Evolutionary conservation across 1,139 yeast species (phyloP).

Genomic region (Arxiozyma bovina): DNA sequence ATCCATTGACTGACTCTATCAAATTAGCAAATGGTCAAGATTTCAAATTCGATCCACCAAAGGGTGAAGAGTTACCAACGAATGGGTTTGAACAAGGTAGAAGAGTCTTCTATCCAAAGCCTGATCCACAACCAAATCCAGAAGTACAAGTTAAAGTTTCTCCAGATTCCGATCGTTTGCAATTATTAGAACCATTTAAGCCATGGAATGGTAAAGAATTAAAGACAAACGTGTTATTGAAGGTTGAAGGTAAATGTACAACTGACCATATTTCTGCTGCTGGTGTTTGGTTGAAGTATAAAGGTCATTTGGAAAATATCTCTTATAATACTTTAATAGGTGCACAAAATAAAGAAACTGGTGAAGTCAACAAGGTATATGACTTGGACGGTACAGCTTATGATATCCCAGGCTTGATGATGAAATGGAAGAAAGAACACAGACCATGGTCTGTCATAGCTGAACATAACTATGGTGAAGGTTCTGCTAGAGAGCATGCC

Average conservation of each 20-base stretch:
- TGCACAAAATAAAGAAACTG: slow-evolving; percentile 93
- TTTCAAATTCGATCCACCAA: slow-evolving; percentile 67
- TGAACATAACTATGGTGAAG: slow-evolving; percentile 97
- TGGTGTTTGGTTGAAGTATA: slow-evolving; percentile 98
- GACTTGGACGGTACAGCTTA: slow-evolving; percentile 73
- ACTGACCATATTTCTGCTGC: slow-evolving; percentile 99
- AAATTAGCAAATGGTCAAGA: slow-evolving; percentile 52
- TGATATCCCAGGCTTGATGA: slow-evolving; percentile 94
- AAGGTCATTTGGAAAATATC: slow-evolving; percentile 93
- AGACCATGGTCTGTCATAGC: slow-evolving; percentile 94
- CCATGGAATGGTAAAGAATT: slow-evolving; percentile 84
- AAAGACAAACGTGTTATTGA: slow-evolving; percentile 63
- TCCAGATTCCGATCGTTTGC: slow-evolving; percentile 72
- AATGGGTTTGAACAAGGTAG: slow-evolving; percentile 79
- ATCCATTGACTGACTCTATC: slow-evolving; percentile 76
- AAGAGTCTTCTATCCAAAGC: slow-evolving; percentile 73
- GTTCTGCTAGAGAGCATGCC: slow-evolving; percentile 98
- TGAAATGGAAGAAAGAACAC: slow-evolving; percentile 77
- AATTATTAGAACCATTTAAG: slow-evolving; percentile 77
- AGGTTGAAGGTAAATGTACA: slow-evolving; percentile 96
- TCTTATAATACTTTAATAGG: slow-evolving; percentile 93
- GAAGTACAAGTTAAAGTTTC: slow-evolving; percentile 63
- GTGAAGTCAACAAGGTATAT: slow-evolving; percentile 84
- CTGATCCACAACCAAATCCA: slow-evolving; percentile 64
- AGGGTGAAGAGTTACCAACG: slow-evolving; percentile 77